These are phyloP conservation scores for Leishmania amazonensis DNA, from an alignment of 208 protist species.

Conservation along the genomic window DNA sequence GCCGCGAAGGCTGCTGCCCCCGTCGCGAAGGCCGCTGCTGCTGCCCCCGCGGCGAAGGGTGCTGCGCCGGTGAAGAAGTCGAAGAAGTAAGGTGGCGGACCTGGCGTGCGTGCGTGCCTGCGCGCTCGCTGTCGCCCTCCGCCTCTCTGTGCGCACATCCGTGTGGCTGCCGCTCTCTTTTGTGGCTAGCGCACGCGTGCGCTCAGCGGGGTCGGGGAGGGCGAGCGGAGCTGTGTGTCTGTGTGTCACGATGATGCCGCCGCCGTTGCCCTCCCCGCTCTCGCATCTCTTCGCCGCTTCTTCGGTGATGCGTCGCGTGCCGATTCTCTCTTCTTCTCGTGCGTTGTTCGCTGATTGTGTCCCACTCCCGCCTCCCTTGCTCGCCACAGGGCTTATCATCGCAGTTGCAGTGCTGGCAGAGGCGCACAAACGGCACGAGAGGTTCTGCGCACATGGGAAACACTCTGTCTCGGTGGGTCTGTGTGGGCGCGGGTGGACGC, in stretches of 20 bases:
- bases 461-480: neutral
- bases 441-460: neutral
- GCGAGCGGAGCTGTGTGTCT: neutral
- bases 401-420: neutral
- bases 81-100: slow-evolving; percentile 26
- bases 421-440: neutral
- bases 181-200: neutral
- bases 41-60: slow-evolving; percentile 12
- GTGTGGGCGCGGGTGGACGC: neutral
- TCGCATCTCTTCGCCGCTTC: neutral
- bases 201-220: neutral
- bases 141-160: neutral
- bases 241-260: neutral
- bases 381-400: neutral
- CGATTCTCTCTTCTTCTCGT: neutral
- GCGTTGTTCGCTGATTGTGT: neutral
- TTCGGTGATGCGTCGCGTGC: neutral
- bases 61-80: slow-evolving; percentile 59
- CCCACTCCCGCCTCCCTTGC: too few relatives aligned
- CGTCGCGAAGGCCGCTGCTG: slow-evolving; percentile 42
- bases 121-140: neutral
- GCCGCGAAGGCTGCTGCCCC: slow-evolving; percentile 63
- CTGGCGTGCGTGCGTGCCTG: neutral
- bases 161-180: neutral
- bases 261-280: neutral